Conservation (phyloP, 257 asterid genomes). For the Ilex asprella region DNA sequence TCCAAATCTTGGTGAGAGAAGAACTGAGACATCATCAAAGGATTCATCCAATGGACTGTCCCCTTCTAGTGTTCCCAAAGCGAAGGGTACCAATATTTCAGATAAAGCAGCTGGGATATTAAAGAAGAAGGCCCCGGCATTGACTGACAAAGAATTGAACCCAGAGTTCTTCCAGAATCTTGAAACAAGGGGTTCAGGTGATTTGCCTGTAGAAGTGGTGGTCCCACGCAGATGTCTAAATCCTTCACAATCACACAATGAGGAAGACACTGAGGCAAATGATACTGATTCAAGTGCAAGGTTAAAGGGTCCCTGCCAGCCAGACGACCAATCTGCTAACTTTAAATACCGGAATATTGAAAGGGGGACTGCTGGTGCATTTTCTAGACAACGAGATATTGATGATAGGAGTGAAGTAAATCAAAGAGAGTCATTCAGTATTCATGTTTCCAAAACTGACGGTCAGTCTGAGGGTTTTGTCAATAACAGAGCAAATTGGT, state of each 20-base stretch:
- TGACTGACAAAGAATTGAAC: slow-evolving; percentile 84
- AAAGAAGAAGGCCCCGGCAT: slow-evolving; percentile 77
- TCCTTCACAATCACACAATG: slow-evolving; percentile 46
- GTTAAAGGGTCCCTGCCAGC: slow-evolving; percentile 33
- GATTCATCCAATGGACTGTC: slow-evolving; percentile 46
- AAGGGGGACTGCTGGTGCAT: slow-evolving; percentile 32
- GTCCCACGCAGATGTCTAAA: slow-evolving; percentile 75
- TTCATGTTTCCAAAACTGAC: slow-evolving; percentile 38
- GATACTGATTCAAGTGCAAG: slow-evolving; percentile 39
- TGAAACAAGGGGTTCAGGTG: slow-evolving; percentile 74
- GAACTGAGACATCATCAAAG: slow-evolving; percentile 33
- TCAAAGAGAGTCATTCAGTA: slow-evolving; percentile 50
- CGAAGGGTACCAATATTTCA: slow-evolving; percentile 50
- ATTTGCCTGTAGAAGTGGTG: slow-evolving; percentile 91
- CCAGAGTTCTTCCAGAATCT: slow-evolving; percentile 95
- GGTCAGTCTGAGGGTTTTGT: slow-evolving; percentile 62
- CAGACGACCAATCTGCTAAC: slow-evolving; percentile 29
- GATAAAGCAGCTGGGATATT: slow-evolving; percentile 89
- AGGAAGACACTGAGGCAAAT: slow-evolving; percentile 47
- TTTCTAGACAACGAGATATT: slow-evolving; percentile 25
- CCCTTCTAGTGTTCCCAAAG: slow-evolving; percentile 38
- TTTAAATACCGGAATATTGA: slow-evolving; percentile 27
- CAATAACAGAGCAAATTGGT: slow-evolving; percentile 75
- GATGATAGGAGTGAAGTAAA: slow-evolving; percentile 41
- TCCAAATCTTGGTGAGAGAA: slow-evolving; percentile 39